phyloP scores from a whole-genome alignment of 2,329 filamentous ascomycete genomes.

The Plectosphaerella cucumerina region DNA sequence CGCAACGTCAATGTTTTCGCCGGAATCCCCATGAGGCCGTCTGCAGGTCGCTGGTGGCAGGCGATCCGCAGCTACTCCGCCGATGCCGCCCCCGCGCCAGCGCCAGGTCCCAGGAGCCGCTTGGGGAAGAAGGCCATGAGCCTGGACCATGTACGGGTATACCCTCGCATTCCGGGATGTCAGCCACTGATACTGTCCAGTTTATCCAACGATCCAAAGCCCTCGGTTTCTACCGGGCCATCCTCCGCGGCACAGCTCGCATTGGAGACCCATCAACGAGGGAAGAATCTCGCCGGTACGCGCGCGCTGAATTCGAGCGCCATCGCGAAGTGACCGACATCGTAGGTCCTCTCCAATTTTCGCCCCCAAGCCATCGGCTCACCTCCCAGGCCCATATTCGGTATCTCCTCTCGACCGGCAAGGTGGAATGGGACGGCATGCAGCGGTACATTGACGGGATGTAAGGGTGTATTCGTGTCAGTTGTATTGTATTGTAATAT shows the following conservation, averaged over 20 bases:
- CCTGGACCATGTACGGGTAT: constrained; percentile 54
- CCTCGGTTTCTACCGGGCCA: constrained; percentile 53
- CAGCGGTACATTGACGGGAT: constrained; percentile 50
- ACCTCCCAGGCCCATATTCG: constrained; percentile 49
- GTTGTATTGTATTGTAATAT: neutral
- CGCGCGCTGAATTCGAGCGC: constrained; percentile 57
- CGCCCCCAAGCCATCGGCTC: neutral
- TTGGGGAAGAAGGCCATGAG: constrained; percentile 42
- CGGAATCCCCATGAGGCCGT: neutral
- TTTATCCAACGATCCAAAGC: constrained; percentile 55
- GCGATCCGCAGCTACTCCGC: constrained; percentile 30
- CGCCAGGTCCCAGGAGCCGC: constrained; percentile 20
- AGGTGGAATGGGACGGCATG: constrained; percentile 62
- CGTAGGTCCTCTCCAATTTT: constrained; percentile 32
- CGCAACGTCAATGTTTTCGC: neutral
- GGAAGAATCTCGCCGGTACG: constrained; percentile 52
- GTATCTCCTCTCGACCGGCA: constrained; percentile 60
- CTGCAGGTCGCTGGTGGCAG: constrained; percentile 1
- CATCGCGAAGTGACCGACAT: constrained; percentile 52
- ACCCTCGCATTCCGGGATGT: neutral
- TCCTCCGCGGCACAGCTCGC: constrained; percentile 49
- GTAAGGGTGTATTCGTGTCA: constrained; percentile 17
- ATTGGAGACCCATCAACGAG: constrained; percentile 48
- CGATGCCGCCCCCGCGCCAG: constrained; percentile 15
- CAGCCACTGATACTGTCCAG: constrained; percentile 26